A percentile compares a stretch with the other conserved stretches of the same genome.
Conservation (phyloP, 1,284 basidiomycete genomes). For the Cryptococcus sp. region DNA sequence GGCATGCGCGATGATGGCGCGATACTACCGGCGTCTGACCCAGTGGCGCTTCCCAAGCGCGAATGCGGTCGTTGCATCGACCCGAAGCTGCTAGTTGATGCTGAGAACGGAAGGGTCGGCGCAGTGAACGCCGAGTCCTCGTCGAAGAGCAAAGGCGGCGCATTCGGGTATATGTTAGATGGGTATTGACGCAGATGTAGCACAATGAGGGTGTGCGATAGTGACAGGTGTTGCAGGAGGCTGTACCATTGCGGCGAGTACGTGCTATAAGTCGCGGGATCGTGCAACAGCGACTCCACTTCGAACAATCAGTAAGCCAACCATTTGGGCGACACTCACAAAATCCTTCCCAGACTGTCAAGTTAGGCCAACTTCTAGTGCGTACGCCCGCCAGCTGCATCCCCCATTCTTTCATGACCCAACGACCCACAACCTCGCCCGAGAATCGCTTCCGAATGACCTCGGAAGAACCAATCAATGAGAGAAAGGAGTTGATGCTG, state of each 20-base stretch:
- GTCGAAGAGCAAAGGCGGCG: conserved; percentile 49
- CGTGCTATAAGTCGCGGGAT: conserved; percentile 48
- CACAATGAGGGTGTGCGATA: conserved; percentile 52
- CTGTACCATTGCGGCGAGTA: conserved; percentile 49
- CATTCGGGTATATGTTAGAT: conserved; percentile 38
- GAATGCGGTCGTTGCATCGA: conserved; percentile 28
- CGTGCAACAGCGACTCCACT: conserved; percentile 53
- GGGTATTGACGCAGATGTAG: conserved; percentile 50
- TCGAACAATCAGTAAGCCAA: background rate
- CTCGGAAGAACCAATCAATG: conserved; percentile 42
- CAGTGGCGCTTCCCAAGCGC: conserved; percentile 31
- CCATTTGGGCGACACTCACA: conserved; percentile 35
- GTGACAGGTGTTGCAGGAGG: conserved; percentile 48
- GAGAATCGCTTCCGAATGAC: conserved; percentile 39
- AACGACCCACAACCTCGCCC: conserved; percentile 50
- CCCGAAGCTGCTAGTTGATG: conserved; percentile 31
- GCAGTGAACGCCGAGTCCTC: conserved; percentile 35
- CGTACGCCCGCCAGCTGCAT: conserved; percentile 35
- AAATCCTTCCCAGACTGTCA: conserved; percentile 54
- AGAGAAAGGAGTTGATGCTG: conserved; percentile 50
- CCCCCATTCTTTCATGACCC: conserved; percentile 51
- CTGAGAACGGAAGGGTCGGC: conserved; percentile 32
- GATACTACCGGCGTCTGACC: conserved; percentile 34
- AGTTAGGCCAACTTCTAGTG: conserved; percentile 49
- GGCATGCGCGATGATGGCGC: conserved; percentile 34